Evolutionary conservation across 495 filamentous ascomycete genomes (phyloP).

Genomic region (Podospora pseudocomata): DNA sequence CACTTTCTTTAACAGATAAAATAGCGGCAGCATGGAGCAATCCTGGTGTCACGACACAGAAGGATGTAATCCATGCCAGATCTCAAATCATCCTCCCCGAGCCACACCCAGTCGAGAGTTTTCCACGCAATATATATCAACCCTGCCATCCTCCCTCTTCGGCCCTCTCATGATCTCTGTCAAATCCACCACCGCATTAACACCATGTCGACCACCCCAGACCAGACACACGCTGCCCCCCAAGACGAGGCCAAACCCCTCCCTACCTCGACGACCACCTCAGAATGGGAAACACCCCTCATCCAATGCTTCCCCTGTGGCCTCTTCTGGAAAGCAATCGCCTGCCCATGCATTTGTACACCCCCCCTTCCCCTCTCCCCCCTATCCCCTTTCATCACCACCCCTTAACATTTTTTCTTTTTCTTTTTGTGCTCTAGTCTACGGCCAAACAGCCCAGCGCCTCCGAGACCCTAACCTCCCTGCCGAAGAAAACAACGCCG

Average conservation of each 20-base stretch:
- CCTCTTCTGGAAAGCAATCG: not conserved
- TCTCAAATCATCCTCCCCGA: no score
- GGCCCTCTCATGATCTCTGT: no score
- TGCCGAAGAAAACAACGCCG: slow-evolving; percentile 40
- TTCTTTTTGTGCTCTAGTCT: slow-evolving; percentile 21
- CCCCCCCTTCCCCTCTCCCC: not conserved
- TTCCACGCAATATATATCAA: no score
- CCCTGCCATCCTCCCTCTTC: not conserved
- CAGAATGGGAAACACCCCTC: not conserved
- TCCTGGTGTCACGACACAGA: no score
- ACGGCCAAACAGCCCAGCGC: slow-evolving; percentile 45
- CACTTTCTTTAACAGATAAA: no score
- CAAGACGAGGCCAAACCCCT: not conserved
- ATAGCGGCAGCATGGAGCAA: no score
- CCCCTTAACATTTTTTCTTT: not conserved
- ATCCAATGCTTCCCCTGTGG: not conserved
- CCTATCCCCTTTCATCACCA: not conserved
- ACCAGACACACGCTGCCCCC: not conserved
- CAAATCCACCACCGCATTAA: no score
- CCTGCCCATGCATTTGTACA: not conserved
- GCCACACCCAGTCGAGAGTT: no score
- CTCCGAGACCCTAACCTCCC: slow-evolving; percentile 42
- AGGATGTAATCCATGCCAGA: no score
- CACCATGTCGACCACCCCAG: not conserved
- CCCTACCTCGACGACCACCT: not conserved